A percentile compares a stretch with the other conserved stretches of the same genome.
phyloP scores from a whole-genome alignment of 148 eudicot genomes.

The Beta vulgaris region DNA sequence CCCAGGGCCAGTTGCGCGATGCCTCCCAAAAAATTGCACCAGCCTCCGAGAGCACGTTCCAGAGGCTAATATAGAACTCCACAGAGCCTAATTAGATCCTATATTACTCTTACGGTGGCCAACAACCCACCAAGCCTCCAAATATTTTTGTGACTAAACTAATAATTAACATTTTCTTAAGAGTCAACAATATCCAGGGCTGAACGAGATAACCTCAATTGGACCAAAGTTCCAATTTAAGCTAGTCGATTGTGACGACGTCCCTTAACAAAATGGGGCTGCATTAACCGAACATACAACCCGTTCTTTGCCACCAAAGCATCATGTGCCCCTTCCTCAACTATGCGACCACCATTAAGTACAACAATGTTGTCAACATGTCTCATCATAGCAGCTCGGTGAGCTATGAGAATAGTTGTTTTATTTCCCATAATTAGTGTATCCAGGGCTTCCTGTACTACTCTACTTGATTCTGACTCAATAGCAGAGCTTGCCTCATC shows the following conservation, averaged over 20 bases:
- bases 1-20: slow-evolving; percentile 21
- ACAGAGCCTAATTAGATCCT: slow-evolving; percentile 17
- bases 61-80: slow-evolving; percentile 20
- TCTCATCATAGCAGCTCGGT: slow-evolving; percentile 96
- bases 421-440: slow-evolving; percentile 93
- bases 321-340: slow-evolving; percentile 90
- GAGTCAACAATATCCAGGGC: slow-evolving; percentile 26
- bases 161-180: slow-evolving; percentile 7
- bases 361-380: slow-evolving; percentile 95
- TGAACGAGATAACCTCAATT: slow-evolving; percentile 3
- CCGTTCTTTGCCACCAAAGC: slow-evolving; percentile 69
- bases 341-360: slow-evolving; percentile 90
- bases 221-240: slow-evolving; percentile 21
- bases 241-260: slow-evolving; percentile 75
- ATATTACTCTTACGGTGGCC: slow-evolving; percentile 8
- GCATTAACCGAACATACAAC: slow-evolving; percentile 90
- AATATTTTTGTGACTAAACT: slow-evolving; percentile 5
- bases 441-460: slow-evolving; percentile 96
- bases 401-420: slow-evolving; percentile 87
- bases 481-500: slow-evolving; percentile 98
- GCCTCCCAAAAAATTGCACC: slow-evolving; percentile 29
- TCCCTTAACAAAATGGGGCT: slow-evolving; percentile 91
- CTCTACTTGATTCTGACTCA: slow-evolving; percentile 94
- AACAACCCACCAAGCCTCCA: slow-evolving; percentile 7
- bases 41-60: slow-evolving; percentile 36